A percentile compares a stretch with the other conserved stretches of the same genome.
Conservation (phyloP, 1,284 basidiomycete genomes). For the Amylostereum chailletii region DNA sequence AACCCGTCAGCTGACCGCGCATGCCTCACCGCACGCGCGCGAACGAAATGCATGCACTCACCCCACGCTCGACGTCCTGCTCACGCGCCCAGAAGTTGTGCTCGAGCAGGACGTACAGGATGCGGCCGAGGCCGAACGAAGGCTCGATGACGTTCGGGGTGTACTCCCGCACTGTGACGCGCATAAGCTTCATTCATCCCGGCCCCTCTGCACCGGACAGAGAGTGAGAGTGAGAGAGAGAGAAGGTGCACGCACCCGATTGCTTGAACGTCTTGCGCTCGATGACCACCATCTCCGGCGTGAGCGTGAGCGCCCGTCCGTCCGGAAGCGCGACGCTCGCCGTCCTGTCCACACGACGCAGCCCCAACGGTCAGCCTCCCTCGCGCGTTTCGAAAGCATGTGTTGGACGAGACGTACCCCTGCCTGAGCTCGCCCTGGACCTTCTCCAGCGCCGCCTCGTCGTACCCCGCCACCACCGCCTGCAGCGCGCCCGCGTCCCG, state of each 20-base stretch:
- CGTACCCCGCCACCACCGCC: conserved; percentile 60
- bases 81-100: conserved; percentile 96
- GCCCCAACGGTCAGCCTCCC: background rate
- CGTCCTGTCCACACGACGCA: conserved; percentile 26
- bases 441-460: conserved; percentile 60
- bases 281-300: conserved; percentile 72
- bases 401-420: conserved; percentile 42
- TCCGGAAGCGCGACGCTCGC: conserved; percentile 44
- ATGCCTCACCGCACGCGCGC: conserved; percentile 5
- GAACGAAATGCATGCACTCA: conserved; percentile 33
- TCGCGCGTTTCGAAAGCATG: conserved; percentile 6
- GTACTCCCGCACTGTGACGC: conserved; percentile 75
- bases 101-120: conserved; percentile 91
- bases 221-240: background rate
- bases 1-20: conserved; percentile 9
- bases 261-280: conserved; percentile 87
- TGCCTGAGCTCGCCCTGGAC: conserved; percentile 71
- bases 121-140: conserved; percentile 96
- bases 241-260: conserved; percentile 48
- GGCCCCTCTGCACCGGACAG: too few species aligned
- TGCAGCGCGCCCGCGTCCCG: conserved; percentile 73
- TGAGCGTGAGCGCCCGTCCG: conserved; percentile 66
- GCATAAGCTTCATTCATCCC: background rate
- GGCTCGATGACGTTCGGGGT: conserved; percentile 98
- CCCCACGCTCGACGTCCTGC: conserved; percentile 82